Base-by-base conservation (phyloP, 768 basidiomycete genomes). In the Mycena haematopus region DNA sequence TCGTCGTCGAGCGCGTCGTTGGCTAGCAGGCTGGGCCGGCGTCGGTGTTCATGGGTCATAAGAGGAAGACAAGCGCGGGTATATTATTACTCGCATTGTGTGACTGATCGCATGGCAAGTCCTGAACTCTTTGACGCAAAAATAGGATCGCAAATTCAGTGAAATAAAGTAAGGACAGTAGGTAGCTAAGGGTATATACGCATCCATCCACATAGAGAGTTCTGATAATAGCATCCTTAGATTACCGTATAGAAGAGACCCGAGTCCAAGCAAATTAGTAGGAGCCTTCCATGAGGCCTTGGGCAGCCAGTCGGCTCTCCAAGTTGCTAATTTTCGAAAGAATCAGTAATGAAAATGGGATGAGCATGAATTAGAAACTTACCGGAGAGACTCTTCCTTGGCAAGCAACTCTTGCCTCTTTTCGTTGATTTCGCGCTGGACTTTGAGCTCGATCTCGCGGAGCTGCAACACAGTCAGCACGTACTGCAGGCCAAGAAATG, bases 381-480 rank as follows among this genome's bases (percentile, higher is more conserved):
- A 88, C 88, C 88, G 81, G 70, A 91, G 85, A 21, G 88, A 86
- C 71, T 91, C 91, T 75, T 96, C 93, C 75, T 93, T 93, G 46
- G 92, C 94, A 72, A 91, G 73, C 49, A 95, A 79, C 74, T 95
- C 89, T 72, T 95, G 92, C 68, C 89, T 82, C 78, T 91, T 92
- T 79, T 94, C 88, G 74, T 89, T 89, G 74, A 96, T 90, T 74
- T 96, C 93, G 60, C 93, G 82, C 74, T 94, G 92, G 31, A 93
- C 89, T 68, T 88, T 89, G 68, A 95, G 78, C 73, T 96, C 93
- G 73, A 92, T 86, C 73, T 95, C 94, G 67, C 92, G 90, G 33
- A 96, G 79, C 86, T 89, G 70, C 38, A 56, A 69, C 35, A 56
- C 25, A 33, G 52, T 22, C 5, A 25, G 29, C 47, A 53, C 52